Base-by-base conservation (phyloP, 306 rosid genomes). In the Lithocarpus polystachyus region DNA sequence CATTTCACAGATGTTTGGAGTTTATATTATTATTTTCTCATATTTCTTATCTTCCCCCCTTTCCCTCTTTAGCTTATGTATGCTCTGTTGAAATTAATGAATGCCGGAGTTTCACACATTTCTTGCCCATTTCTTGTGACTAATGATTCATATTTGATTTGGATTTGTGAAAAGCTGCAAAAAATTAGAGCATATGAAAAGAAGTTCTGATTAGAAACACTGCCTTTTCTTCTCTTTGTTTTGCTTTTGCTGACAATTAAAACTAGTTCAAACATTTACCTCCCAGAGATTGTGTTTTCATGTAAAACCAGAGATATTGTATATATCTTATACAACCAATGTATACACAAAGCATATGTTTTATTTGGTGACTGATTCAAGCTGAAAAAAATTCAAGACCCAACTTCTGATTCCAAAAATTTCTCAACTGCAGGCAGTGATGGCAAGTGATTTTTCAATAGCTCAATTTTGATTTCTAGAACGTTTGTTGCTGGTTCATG, bases 391-490 rank as follows among this genome's bases (percentile, higher is more conserved):
- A 2, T 6, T n/a, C 6, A 71, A 43, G 31, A 56, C 24, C 9
- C 69, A 7, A 43, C 77, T 79, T 82, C 77, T 79, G 76, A 72
- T 79, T 77, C 43, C 72, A 13, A 28, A 55, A 45, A 24, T 79
- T 80, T 65, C 17, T 70, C 81, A 20, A 62, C 77, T 53, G 77
- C 90, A 92, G 97, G 98, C 98, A 82, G 92, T 89, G 77, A 94
- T 94, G 98, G 97, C 98, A 52, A 90, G 98, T 87, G 98, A 94
- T 84, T 94, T 85, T 84, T 48, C 96, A 43, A 86, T 94, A 68
- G 94, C 90, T 72, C 96, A 94, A 75, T 94, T 94, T 69, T 86
- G 88, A 71, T 92, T 89, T 83, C 82, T 94, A 82, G 98, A 94
- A 85, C 94, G 93, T 10, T 84, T 94, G 78, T 88, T 94, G 88